phyloP scores from a whole-genome alignment of 257 asterid genomes.

The Lycium ferocissimum region DNA sequence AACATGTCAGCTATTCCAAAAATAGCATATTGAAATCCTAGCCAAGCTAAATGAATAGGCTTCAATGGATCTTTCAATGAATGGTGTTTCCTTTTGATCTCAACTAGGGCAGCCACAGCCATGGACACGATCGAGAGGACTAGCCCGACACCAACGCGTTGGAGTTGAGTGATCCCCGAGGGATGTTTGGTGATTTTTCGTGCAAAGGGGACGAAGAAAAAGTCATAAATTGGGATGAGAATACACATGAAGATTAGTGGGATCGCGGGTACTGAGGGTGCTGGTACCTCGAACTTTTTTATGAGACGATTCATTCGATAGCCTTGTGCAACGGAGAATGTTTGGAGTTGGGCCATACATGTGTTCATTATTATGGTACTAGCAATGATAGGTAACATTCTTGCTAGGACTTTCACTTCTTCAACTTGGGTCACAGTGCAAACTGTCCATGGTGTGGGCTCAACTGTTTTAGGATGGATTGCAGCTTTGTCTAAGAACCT shows the following conservation, averaged over 20 bases:
- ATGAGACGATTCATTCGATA: constrained; percentile 61
- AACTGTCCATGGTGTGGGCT: constrained; percentile 59
- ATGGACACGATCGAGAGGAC: constrained; percentile 69
- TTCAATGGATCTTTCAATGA: constrained; percentile 44
- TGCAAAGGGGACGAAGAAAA: constrained; percentile 60
- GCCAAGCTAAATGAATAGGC: constrained; percentile 74
- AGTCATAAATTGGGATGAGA: constrained; percentile 65
- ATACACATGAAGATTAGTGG: constrained; percentile 63
- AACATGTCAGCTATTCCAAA: constrained; percentile 92
- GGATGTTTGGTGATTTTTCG: constrained; percentile 63
- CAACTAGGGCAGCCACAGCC: constrained; percentile 66
- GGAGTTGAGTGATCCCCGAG: constrained; percentile 67
- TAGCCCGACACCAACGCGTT: constrained; percentile 74
- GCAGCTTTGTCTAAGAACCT: constrained; percentile 79
- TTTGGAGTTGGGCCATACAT: constrained; percentile 78
- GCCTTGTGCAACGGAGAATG: constrained; percentile 74
- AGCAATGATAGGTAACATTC: constrained; percentile 73
- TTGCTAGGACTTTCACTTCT: constrained; percentile 61
- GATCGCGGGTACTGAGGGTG: constrained; percentile 69
- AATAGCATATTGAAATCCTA: constrained; percentile 63
- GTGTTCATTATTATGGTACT: constrained; percentile 77
- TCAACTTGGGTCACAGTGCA: constrained; percentile 78
- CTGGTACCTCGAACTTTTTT: constrained; percentile 61
- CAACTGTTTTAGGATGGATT: constrained; percentile 42
- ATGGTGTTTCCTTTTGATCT: constrained; percentile 61